Evolutionary conservation across 805 yeast species (phyloP).

Genomic region (Schwanniomyces occidentalis): DNA sequence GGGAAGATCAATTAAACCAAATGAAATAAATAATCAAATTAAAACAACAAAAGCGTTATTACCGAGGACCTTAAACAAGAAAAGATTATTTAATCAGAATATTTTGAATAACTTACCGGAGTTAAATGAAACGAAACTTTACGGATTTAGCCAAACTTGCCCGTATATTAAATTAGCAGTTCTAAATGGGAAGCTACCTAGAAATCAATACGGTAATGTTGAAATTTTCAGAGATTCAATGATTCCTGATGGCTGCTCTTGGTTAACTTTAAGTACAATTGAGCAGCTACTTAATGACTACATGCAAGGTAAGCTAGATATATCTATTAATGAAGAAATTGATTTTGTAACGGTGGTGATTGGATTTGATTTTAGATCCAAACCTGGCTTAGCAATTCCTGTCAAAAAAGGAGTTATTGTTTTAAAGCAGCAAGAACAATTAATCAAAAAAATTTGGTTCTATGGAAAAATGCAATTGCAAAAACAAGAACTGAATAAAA

Average conservation of each 20-base stretch:
- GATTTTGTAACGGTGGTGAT: constrained; percentile 32
- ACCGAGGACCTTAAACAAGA: constrained; percentile 23
- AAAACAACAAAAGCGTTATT: constrained; percentile 16
- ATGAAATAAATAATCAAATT: constrained; percentile 15
- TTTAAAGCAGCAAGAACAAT: constrained; percentile 12
- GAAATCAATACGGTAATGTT: constrained; percentile 31
- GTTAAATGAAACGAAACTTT: constrained; percentile 20
- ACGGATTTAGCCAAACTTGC: constrained; percentile 31
- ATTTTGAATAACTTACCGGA: constrained; percentile 16
- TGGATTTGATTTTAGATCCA: constrained; percentile 26
- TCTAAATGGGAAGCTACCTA: constrained; percentile 17
- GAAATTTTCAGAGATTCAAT: constrained; percentile 28
- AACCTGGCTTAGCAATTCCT: constrained; percentile 27
- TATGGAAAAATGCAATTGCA: constrained; percentile 14
- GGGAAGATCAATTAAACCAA: constrained; percentile 28
- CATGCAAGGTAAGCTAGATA: constrained; percentile 4
- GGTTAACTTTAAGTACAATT: constrained; percentile 24
- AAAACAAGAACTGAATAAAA: constrained; percentile 3
- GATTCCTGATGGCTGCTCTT: constrained; percentile 31
- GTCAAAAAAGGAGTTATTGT: constrained; percentile 29
- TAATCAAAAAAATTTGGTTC: constrained; percentile 28
- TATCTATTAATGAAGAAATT: constrained; percentile 8
- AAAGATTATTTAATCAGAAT: constrained; percentile 19
- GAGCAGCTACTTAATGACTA: constrained; percentile 19
- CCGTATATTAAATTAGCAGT: constrained; percentile 17